Conservation (phyloP, 257 asterid species). For the Solanum piurae region DNA sequence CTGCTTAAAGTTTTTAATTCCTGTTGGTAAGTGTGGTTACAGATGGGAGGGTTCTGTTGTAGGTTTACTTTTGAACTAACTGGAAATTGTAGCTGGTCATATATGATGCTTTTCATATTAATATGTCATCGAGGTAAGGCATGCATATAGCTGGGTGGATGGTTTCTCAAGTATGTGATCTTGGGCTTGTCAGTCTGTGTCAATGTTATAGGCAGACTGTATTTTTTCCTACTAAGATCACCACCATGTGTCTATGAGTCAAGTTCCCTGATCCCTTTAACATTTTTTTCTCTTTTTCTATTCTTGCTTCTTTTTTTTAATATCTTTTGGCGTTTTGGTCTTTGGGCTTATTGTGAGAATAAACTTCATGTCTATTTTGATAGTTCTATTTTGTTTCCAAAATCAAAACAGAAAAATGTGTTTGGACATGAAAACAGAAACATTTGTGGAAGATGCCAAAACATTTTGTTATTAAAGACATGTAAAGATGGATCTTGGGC, state of each 20-base stretch:
- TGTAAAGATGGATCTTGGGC: too few species aligned
- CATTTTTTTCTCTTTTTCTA: background rate
- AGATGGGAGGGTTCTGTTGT: background rate
- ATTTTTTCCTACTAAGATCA: background rate
- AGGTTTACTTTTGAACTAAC: background rate
- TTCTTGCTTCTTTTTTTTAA: background rate
- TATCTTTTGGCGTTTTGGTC: background rate
- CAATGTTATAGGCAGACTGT: background rate
- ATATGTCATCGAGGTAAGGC: background rate
- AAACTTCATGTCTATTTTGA: background rate
- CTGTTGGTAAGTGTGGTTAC: background rate
- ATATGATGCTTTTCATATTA: background rate
- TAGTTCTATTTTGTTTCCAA: background rate
- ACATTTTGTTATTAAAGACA: background rate
- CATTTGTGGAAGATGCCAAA: background rate
- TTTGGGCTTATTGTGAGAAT: background rate
- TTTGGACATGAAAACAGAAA: background rate
- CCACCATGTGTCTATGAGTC: background rate
- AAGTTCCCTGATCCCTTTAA: background rate
- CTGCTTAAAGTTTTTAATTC: background rate
- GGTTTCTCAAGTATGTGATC: background rate
- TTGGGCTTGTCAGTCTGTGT: background rate
- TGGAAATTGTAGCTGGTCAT: background rate
- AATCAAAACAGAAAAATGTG: background rate
- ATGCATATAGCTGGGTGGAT: background rate